A percentile compares a stretch with the other conserved stretches of the same genome.
These are phyloP conservation scores for Gossypium ekmanianum DNA, from an alignment of 345 rosid species.

Conservation along the genomic window DNA sequence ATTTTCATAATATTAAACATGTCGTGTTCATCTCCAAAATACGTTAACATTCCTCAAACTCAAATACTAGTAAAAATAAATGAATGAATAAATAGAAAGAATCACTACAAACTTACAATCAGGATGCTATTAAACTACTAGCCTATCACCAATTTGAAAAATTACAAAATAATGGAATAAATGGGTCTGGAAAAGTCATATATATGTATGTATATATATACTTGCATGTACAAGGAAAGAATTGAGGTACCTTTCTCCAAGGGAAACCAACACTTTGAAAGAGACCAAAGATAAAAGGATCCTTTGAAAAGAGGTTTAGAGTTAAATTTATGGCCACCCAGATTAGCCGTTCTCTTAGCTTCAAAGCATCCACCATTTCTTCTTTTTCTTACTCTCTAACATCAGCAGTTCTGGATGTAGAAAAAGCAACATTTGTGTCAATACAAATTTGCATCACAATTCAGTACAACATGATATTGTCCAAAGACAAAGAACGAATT, in stretches of 20 bases:
- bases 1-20: not conserved
- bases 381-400: constrained; percentile 37
- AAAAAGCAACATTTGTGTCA: constrained; percentile 4
- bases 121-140: not conserved
- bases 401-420: constrained; percentile 30
- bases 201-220: not conserved
- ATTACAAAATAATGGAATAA: not conserved
- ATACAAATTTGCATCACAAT: not conserved
- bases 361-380: constrained; percentile 44
- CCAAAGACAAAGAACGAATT: no score
- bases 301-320: not conserved
- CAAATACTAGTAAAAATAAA: not conserved
- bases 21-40: not conserved
- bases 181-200: not conserved
- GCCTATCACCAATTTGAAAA: not conserved
- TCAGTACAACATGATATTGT: not conserved
- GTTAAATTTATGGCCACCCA: not conserved
- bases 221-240: not conserved
- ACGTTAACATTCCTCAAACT: no score
- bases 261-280: not conserved
- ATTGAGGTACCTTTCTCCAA: not conserved
- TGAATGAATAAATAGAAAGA: not conserved
- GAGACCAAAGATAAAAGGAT: not conserved
- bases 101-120: not conserved
- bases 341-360: constrained; percentile 6